These are phyloP conservation scores for Phytophthora litchii DNA, from an alignment of 352 stramenopile species.

Conservation along the genomic window DNA sequence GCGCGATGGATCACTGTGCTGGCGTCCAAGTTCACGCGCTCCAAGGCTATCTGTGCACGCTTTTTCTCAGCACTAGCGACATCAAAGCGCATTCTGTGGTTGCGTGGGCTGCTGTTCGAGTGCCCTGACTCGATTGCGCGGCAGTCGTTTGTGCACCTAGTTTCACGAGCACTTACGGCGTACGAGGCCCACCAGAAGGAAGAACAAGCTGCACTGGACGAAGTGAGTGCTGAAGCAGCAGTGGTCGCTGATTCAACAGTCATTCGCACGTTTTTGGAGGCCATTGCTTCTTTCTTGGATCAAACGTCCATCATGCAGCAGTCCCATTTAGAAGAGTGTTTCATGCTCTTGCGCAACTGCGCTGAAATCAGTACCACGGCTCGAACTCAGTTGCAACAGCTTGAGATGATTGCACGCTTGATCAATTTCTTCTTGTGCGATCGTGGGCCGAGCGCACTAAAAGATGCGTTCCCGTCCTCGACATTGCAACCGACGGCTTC, in stretches of 20 bases:
- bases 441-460: constrained; percentile 59
- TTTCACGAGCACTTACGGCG: constrained; percentile 70
- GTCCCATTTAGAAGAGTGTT: constrained; percentile 87
- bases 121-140: constrained; percentile 86
- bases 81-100: constrained; percentile 63
- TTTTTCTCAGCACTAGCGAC: constrained; percentile 72
- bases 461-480: constrained; percentile 76
- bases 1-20: constrained; percentile 83
- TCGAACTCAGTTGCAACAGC: constrained; percentile 52
- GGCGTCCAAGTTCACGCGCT: constrained; percentile 69
- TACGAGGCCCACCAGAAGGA: constrained; percentile 67
- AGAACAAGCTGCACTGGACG: constrained; percentile 32
- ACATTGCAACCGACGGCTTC: constrained; percentile 46
- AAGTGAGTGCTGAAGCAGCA: constrained; percentile 24
- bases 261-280: constrained; percentile 51
- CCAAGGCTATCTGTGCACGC: constrained; percentile 69
- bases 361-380: constrained; percentile 63
- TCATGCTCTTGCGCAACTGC: constrained; percentile 83
- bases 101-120: constrained; percentile 80
- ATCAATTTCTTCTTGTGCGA: constrained; percentile 87
- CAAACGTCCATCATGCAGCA: constrained; percentile 80
- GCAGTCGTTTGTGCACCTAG: constrained; percentile 87
- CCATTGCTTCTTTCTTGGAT: constrained; percentile 68
- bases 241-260: constrained; percentile 28
- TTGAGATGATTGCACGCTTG: constrained; percentile 80